These are phyloP conservation scores for Tetrahymena malaccensis DNA, from an alignment of 73 alveolate genomes.

Conservation along the genomic window DNA sequence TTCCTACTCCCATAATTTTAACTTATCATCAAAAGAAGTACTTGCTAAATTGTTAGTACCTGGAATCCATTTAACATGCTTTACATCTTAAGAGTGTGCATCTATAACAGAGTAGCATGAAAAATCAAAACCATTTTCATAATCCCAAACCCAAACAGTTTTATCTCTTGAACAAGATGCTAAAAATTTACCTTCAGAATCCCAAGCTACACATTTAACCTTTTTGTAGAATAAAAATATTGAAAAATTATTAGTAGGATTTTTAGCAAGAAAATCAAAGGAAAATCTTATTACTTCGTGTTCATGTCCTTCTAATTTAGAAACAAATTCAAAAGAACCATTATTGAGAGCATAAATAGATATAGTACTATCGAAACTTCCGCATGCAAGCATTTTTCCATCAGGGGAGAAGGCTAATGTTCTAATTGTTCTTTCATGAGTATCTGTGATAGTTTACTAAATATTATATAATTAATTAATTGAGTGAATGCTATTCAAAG, in stretches of 20 bases:
- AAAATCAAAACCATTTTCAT: slow-evolving; percentile 66
- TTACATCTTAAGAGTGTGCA: slow-evolving; percentile 92
- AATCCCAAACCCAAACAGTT: slow-evolving; percentile 92
- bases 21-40: slow-evolving; percentile 45
- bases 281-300: slow-evolving; percentile 46
- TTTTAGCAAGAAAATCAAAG: background rate
- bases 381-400: slow-evolving; percentile 79
- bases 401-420: slow-evolving; percentile 79
- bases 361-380: slow-evolving; percentile 85
- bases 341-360: slow-evolving; percentile 73
- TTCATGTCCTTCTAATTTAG: slow-evolving; percentile 90
- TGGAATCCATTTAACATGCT: slow-evolving; percentile 83
- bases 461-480: too few species aligned
- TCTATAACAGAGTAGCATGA: slow-evolving; percentile 72
- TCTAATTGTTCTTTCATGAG: slow-evolving; percentile 86
- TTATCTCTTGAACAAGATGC: slow-evolving; percentile 95
- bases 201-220: slow-evolving; percentile 90
- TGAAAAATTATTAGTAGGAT: background rate
- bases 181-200: slow-evolving; percentile 71
- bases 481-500: too few species aligned
- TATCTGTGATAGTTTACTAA: slow-evolving; percentile 51
- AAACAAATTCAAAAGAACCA: slow-evolving; percentile 55
- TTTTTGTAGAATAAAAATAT: background rate
- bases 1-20: slow-evolving; percentile 65
- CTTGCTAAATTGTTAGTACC: slow-evolving; percentile 68